phyloP scores from a whole-genome alignment of 73 alveolate species.

The Paramecium tetraurelia region DNA sequence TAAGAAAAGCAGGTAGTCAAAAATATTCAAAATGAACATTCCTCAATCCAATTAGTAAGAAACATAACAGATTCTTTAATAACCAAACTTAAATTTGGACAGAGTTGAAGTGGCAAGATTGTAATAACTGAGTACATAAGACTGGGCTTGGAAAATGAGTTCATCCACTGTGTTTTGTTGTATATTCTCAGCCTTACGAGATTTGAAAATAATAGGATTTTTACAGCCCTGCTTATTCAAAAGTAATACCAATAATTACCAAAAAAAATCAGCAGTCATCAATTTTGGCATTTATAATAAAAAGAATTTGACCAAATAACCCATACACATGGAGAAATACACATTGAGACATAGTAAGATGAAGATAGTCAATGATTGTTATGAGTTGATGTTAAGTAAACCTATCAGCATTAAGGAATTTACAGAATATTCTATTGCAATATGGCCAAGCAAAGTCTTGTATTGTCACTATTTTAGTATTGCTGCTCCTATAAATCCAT shows the following conservation, averaged over 20 bases:
- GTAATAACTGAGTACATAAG: background rate
- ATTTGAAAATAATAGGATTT: background rate
- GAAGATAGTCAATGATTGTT: background rate
- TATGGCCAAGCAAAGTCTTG: background rate
- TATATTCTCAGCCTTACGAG: background rate
- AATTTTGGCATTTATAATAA: background rate
- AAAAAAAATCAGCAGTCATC: background rate
- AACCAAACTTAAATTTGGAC: background rate
- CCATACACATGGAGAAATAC: background rate
- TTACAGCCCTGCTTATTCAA: background rate
- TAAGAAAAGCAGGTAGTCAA: background rate
- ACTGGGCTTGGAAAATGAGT: background rate
- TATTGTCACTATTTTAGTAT: background rate
- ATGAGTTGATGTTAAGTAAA: background rate
- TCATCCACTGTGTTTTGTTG: background rate
- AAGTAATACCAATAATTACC: background rate
- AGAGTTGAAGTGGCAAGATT: background rate
- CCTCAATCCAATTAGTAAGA: background rate
- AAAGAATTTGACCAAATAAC: background rate
- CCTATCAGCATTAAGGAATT: background rate
- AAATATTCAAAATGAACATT: background rate
- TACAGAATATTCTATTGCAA: background rate
- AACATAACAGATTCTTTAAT: background rate
- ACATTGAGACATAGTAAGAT: background rate
- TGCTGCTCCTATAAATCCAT: background rate